A percentile compares a stretch with the other conserved stretches of the same genome.
phyloP scores from a whole-genome alignment of 2,329 filamentous ascomycete species.

The Volutella citrinella region DNA sequence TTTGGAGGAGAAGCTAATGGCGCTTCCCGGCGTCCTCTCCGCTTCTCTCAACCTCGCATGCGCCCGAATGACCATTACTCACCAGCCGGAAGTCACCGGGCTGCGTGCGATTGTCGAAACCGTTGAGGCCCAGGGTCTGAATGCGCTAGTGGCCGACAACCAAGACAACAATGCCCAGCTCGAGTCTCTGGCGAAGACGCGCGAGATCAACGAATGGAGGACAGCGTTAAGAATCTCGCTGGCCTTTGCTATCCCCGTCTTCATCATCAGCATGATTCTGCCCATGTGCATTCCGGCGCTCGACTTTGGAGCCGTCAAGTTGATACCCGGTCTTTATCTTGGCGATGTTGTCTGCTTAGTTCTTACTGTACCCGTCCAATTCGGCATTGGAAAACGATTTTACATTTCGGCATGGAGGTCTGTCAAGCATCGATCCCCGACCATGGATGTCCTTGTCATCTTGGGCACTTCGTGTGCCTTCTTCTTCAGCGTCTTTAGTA shows the following conservation, averaged over 20 bases:
- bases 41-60: constrained; percentile 71
- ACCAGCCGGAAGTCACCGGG: constrained; percentile 69
- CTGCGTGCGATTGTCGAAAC: constrained; percentile 78
- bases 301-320: constrained; percentile 69
- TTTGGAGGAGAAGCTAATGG: constrained; percentile 66
- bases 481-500: constrained; percentile 87
- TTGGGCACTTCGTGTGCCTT: constrained; percentile 93
- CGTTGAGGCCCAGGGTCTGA: constrained; percentile 79
- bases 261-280: constrained; percentile 88
- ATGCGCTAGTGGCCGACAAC: constrained; percentile 83
- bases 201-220: constrained; percentile 92
- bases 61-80: constrained; percentile 69
- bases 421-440: constrained; percentile 83
- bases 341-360: constrained; percentile 81
- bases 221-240: constrained; percentile 75
- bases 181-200: constrained; percentile 92
- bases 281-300: constrained; percentile 78
- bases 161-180: constrained; percentile 97
- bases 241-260: constrained; percentile 83
- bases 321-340: constrained; percentile 76
- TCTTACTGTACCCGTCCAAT: constrained; percentile 91
- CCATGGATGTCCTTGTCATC: constrained; percentile 96
- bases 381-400: constrained; percentile 92
- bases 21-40: constrained; percentile 69
- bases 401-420: constrained; percentile 94